Conservation (phyloP, 257 asterid species). For the Scutellaria minor region DNA sequence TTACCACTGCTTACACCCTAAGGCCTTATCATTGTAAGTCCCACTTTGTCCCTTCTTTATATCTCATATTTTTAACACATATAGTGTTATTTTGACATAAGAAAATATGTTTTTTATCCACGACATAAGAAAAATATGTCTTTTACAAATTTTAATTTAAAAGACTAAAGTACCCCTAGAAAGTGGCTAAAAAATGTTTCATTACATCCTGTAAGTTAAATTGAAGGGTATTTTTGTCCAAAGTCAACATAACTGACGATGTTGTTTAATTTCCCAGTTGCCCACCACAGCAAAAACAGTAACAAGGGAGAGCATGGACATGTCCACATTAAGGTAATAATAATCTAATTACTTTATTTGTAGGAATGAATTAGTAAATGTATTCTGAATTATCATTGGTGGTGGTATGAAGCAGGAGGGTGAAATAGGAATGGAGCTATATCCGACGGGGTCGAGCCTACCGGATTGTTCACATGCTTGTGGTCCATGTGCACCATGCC, state of each 20-base stretch:
- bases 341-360: neutral
- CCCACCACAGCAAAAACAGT: conserved; percentile 48
- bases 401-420: conserved; percentile 48
- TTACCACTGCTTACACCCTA: conserved; percentile 50
- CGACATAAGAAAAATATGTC: too few relatives aligned
- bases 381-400: neutral
- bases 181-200: too few relatives aligned
- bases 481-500: conserved; percentile 85
- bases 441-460: conserved; percentile 88
- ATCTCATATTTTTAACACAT: too few relatives aligned
- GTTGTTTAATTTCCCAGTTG: conserved; percentile 42
- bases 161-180: too few relatives aligned
- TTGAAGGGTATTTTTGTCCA: too few relatives aligned
- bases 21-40: conserved; percentile 66
- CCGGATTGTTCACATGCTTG: conserved; percentile 96
- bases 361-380: too few relatives aligned
- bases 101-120: too few relatives aligned
- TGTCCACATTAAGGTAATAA: conserved; percentile 43
- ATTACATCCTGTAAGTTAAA: too few relatives aligned
- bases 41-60: neutral
- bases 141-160: too few relatives aligned
- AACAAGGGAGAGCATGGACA: conserved; percentile 41
- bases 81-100: too few relatives aligned
- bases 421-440: conserved; percentile 69
- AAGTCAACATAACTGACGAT: neutral